These are phyloP conservation scores for Volvox africanus DNA, from an alignment of 139 green algal species.

Conservation along the genomic window DNA sequence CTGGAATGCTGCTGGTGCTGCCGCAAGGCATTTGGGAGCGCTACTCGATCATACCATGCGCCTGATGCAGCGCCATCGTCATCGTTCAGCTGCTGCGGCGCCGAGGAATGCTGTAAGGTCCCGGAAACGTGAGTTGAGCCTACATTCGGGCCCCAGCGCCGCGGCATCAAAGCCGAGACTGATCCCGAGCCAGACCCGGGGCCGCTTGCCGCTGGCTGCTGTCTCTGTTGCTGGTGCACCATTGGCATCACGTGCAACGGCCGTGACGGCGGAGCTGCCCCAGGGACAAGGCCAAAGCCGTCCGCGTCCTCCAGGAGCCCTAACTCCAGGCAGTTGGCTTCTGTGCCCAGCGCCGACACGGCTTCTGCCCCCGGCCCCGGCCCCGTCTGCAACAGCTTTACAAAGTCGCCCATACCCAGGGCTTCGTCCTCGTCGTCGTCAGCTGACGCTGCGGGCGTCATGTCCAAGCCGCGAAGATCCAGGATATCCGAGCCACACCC, in stretches of 20 bases:
- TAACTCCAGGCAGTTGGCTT: neutral
- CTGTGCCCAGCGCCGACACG: neutral
- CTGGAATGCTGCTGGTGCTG: neutral
- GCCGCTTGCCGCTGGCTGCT: too few species aligned
- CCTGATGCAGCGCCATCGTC: neutral
- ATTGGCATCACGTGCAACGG: too few species aligned
- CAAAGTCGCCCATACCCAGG: conserved; percentile 17
- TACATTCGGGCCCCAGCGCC: neutral
- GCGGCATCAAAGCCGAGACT: neutral
- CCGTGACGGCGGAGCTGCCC: neutral
- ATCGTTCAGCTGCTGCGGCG: neutral
- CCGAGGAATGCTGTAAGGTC: too few species aligned
- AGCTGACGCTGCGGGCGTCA: neutral
- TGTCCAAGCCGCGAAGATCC: conserved; percentile 4
- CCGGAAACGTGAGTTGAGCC: too few species aligned
- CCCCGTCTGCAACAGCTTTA: neutral
- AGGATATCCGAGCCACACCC: conserved; percentile 28
- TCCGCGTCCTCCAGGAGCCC: conserved; percentile 17
- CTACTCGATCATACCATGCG: neutral
- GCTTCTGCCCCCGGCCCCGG: neutral
- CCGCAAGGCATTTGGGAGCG: too few species aligned
- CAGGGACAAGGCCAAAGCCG: conserved; percentile 35
- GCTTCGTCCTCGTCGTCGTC: neutral
- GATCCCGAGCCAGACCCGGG: neutral
- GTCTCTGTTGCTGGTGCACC: too few species aligned